Base-by-base conservation (phyloP, 2,329 filamentous ascomycete genomes). In the Bipolaris oryzae region DNA sequence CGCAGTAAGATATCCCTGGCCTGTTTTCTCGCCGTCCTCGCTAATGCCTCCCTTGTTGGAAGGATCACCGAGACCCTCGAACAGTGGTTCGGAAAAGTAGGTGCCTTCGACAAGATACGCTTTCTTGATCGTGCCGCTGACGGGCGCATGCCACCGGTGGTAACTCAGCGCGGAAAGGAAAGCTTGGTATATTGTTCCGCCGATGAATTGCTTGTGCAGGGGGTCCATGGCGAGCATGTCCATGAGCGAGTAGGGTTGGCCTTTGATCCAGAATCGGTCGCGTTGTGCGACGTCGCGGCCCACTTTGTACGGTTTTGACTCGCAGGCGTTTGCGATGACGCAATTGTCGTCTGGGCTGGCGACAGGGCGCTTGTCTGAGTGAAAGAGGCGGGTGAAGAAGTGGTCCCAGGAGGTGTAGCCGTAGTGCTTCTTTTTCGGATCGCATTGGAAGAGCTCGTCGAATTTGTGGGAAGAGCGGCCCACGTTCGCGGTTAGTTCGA, bases 91-190 rank as follows among this genome's bases (percentile, higher is more conserved):
- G 18, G 85, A 85, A 65, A 87, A 91, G 74, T 90, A 91, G 0
- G 87, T 89, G 1, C 89, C 89, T 20, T 86, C 82, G 4, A 84
- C 71, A 0, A 87, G 79, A 55, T 83, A 86, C 0, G 83, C 82
- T 51, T 85, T 84, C 43, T 79, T 77, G 15, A 91, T 76, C 5
- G 72, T 86, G 0, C 89, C 89, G 5, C 79, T 82, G 0, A 91
- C 82, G n/a, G 89, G 89, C 0, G 84, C 73, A 74, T 91, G 87
- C 89, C 89, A 91, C 23, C 88, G 82, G 73, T 91, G 89, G 71
- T 91, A 91, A 41, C 84, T 87, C 50, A 89, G 75, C 0, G 87
- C 84, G 7, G 82, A 87, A 3, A 91, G 76, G 68, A 89, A 91
- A 0, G 87, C 88, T 67, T 91, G 88, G 72, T 90, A 91, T 25